Percentiles rank a stretch among this genome's conserved stretches.
These are phyloP conservation scores for Excoecaria agallocha DNA, from an alignment of 345 rosid species.

Conservation along the genomic window DNA sequence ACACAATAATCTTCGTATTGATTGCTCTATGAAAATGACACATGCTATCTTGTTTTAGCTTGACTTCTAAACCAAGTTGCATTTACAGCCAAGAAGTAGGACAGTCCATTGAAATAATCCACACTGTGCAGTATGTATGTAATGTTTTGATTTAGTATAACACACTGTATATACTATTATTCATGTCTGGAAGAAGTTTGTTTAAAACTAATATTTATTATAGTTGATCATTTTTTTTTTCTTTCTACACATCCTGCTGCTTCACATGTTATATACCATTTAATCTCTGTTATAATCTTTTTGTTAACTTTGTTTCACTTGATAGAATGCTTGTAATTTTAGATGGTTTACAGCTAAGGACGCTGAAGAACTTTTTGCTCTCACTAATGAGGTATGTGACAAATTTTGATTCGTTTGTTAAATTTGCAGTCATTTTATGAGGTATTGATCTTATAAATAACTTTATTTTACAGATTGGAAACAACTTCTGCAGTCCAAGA, in stretches of 20 bases:
- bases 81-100: too few species aligned
- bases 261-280: not conserved
- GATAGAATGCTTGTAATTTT: slow-evolving; percentile 71
- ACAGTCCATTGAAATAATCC: too few species aligned
- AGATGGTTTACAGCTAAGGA: slow-evolving; percentile 78
- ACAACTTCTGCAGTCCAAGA: slow-evolving; percentile 49
- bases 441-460: slow-evolving; percentile 1
- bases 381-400: slow-evolving; percentile 62
- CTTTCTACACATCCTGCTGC: not conserved
- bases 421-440: not conserved
- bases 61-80: too few species aligned
- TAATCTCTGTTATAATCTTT: not conserved
- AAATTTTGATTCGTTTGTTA: not conserved
- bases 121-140: too few species aligned
- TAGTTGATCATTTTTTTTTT: not conserved
- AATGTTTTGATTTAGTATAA: not conserved
- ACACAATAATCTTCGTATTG: too few species aligned
- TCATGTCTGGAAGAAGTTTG: not conserved
- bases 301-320: slow-evolving; percentile 19
- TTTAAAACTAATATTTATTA: not conserved
- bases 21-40: too few species aligned
- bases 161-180: not conserved
- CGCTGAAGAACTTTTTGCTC: slow-evolving; percentile 49
- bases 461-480: slow-evolving; percentile 46
- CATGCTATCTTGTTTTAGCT: too few species aligned